A percentile compares a stretch with the other conserved stretches of the same genome.
Evolutionary conservation across 805 yeast species (phyloP).

Genomic region (Kodamaea sagamina): DNA sequence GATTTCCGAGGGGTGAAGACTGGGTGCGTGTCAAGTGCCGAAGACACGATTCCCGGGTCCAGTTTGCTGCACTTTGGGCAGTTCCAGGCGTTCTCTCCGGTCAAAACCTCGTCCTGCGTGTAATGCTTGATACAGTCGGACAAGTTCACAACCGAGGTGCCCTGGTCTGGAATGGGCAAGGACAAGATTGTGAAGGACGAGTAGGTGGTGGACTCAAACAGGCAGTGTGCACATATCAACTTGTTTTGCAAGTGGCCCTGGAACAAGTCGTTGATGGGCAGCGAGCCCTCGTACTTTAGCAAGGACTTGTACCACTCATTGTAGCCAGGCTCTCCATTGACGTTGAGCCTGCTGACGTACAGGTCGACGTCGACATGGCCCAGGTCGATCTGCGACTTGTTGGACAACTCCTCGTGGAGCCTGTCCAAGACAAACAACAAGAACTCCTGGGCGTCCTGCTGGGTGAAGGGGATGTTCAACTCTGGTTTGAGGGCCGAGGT

Average conservation of each 20-base stretch:
- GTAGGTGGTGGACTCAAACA: slow-evolving; percentile 58
- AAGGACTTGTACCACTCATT: slow-evolving; percentile 59
- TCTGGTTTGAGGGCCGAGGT: slow-evolving; percentile 61
- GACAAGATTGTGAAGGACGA: slow-evolving; percentile 63
- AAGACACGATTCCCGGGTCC: slow-evolving; percentile 13
- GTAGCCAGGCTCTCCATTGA: slow-evolving; percentile 47
- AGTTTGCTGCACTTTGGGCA: slow-evolving; percentile 67
- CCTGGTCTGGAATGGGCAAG: slow-evolving; percentile 56
- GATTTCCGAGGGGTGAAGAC: slow-evolving; percentile 38
- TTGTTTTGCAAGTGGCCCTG: slow-evolving; percentile 74
- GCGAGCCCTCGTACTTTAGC: slow-evolving; percentile 57
- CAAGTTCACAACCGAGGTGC: slow-evolving; percentile 39
- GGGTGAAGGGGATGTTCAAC: slow-evolving; percentile 68
- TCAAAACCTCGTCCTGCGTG: slow-evolving; percentile 62
- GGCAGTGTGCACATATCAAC: slow-evolving; percentile 65
- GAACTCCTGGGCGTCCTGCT: slow-evolving; percentile 82
- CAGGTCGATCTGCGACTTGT: slow-evolving; percentile 20
- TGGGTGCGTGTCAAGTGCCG: slow-evolving; percentile 33
- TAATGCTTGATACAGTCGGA: slow-evolving; percentile 66
- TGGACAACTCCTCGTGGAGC: slow-evolving; percentile 63
- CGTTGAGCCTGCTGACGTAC: slow-evolving; percentile 34
- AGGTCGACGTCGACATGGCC: slow-evolving; percentile 17
- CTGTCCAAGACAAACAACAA: slow-evolving; percentile 64
- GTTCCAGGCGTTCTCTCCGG: slow-evolving; percentile 83
- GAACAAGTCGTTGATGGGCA: slow-evolving; percentile 65